Evolutionary conservation across 495 filamentous ascomycete genomes (phyloP).

Genomic region (Annulohypoxylon moriforme): DNA sequence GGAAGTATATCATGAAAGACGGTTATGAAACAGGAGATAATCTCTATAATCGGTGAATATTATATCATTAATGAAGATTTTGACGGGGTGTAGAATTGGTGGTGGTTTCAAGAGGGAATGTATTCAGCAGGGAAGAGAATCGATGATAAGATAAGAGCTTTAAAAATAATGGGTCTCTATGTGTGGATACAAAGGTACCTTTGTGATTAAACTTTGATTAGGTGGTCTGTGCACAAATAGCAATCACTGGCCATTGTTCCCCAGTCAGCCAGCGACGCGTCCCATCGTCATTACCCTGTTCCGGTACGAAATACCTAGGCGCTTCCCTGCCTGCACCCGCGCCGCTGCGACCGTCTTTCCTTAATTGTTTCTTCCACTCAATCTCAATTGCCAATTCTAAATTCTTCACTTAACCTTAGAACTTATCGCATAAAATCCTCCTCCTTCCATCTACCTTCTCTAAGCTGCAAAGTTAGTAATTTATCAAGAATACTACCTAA

Average conservation of each 20-base stretch:
- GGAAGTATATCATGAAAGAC: too few species aligned
- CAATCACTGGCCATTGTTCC: constrained; percentile 1
- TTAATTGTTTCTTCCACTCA: neutral
- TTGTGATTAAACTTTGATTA: too few species aligned
- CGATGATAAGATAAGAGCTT: too few species aligned
- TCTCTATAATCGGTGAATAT: too few species aligned
- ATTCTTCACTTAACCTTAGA: neutral
- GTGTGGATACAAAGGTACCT: too few species aligned
- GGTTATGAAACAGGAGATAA: too few species aligned
- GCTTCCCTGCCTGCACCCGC: constrained; percentile 6
- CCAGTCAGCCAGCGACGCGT: constrained; percentile 11
- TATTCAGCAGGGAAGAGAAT: too few species aligned
- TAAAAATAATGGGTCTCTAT: neutral
- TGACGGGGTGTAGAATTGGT: too few species aligned
- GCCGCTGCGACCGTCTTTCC: constrained; percentile 15
- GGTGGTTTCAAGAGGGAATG: too few species aligned
- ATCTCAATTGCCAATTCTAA: constrained; percentile 2
- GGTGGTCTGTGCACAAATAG: neutral
- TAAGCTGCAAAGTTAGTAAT: neutral
- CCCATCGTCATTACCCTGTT: neutral
- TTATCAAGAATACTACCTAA: neutral
- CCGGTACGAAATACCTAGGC: constrained; percentile 8
- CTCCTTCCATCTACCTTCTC: neutral
- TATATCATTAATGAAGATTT: too few species aligned
- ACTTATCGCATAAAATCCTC: neutral